Evolutionary conservation across 306 rosid species (phyloP).

Genomic region (Cicer cuneatum): DNA sequence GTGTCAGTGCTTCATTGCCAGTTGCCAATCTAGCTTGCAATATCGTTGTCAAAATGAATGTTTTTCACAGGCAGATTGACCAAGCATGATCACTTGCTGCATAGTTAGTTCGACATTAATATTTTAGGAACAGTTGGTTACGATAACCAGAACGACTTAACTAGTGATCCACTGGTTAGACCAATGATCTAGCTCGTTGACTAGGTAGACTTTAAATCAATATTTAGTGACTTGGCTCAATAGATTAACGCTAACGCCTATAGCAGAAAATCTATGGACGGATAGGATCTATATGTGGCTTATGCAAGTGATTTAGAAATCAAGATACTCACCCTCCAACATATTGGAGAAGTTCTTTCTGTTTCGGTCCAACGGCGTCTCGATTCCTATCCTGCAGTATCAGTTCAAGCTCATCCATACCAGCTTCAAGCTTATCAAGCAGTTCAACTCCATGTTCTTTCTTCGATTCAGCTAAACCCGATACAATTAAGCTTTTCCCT

Average conservation of each 20-base stretch:
- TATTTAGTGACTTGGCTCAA: constrained; percentile 6
- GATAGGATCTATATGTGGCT: constrained; percentile 27
- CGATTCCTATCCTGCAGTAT: constrained; percentile 77
- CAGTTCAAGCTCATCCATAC: constrained; percentile 86
- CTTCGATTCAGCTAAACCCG: constrained; percentile 88
- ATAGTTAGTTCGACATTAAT: constrained; percentile 15
- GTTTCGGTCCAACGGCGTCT: constrained; percentile 79
- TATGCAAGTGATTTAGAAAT: constrained; percentile 7
- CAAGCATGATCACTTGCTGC: neutral
- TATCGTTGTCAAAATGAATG: constrained; percentile 7
- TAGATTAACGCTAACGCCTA: neutral
- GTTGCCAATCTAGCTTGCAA: too few relatives aligned
- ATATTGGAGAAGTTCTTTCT: constrained; percentile 89
- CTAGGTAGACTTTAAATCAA: neutral
- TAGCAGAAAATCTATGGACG: neutral
- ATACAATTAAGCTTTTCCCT: constrained; percentile 76
- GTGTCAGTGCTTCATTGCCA: too few relatives aligned
- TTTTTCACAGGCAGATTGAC: neutral
- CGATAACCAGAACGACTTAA: constrained; percentile 8
- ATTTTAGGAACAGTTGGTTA: constrained; percentile 4
- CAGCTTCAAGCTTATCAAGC: constrained; percentile 82
- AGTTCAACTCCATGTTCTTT: constrained; percentile 84
- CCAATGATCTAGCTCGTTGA: neutral
- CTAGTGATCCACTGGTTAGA: constrained; percentile 1
- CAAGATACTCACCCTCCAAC: constrained; percentile 76